phyloP scores from a whole-genome alignment of 108 stramenopile genomes.

The Cylindrotheca closterium region DNA sequence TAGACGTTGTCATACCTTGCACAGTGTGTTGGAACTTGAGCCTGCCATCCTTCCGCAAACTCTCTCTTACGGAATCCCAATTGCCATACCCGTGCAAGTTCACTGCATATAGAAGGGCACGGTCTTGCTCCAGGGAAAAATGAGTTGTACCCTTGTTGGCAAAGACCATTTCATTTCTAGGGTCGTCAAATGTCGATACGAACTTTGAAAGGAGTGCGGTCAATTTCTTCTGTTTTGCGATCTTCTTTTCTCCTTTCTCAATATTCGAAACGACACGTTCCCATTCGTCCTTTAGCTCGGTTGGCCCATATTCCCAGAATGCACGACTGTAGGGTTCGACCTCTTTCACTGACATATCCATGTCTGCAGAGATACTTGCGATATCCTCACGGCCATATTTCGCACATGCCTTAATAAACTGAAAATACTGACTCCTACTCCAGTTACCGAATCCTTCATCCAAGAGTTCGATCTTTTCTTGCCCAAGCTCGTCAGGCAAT shows the following conservation, averaged over 20 bases:
- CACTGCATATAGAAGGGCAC: constrained; percentile 83
- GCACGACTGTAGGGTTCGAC: constrained; percentile 85
- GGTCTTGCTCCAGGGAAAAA: constrained; percentile 85
- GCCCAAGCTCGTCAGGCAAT: constrained; percentile 68
- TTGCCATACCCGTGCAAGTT: constrained; percentile 87
- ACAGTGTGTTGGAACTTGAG: constrained; percentile 85
- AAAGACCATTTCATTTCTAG: constrained; percentile 84
- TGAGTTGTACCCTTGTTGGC: constrained; percentile 88
- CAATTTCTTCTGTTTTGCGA: constrained; percentile 72
- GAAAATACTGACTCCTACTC: constrained; percentile 88
- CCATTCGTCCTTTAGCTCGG: constrained; percentile 85
- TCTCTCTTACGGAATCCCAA: constrained; percentile 83
- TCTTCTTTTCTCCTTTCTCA: constrained; percentile 83
- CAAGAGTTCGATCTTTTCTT: constrained; percentile 85
- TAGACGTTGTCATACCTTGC: constrained; percentile 84
- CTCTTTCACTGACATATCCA: constrained; percentile 84
- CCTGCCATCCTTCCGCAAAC: constrained; percentile 56
- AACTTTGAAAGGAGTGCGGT: constrained; percentile 70
- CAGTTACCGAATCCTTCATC: constrained; percentile 92
- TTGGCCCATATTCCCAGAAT: constrained; percentile 83
- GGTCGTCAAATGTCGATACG: constrained; percentile 77
- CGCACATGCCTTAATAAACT: constrained; percentile 89
- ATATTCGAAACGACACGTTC: constrained; percentile 71
- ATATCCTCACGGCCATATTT: constrained; percentile 91
- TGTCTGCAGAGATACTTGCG: constrained; percentile 75